These are phyloP conservation scores for Coix lacrymajobi DNA, from an alignment of 176 grass and related monocot species.

Conservation along the genomic window DNA sequence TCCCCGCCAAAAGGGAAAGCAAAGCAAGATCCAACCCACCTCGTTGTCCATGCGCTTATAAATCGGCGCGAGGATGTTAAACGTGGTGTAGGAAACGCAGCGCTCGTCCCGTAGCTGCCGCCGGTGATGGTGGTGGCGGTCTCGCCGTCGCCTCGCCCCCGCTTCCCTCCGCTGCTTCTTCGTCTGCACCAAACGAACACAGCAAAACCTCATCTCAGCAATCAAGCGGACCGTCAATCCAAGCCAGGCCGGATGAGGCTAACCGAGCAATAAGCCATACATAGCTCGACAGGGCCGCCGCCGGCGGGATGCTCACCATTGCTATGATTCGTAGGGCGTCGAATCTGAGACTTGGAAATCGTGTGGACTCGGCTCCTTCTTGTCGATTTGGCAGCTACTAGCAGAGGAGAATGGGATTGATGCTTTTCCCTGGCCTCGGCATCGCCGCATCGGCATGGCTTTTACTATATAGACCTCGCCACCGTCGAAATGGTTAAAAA, in stretches of 20 bases:
- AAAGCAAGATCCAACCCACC: constrained; percentile 28
- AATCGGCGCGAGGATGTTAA: constrained; percentile 71
- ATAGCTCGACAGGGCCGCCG: background rate
- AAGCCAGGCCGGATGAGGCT: background rate
- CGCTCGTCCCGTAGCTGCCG: constrained; percentile 32
- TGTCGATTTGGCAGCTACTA: constrained; percentile 21
- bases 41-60: constrained; percentile 56
- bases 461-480: constrained; percentile 14
- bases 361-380: background rate
- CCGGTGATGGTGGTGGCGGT: background rate
- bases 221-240: background rate
- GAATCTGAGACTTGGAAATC: background rate
- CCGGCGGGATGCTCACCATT: constrained; percentile 30
- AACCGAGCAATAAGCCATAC: background rate
- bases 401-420: background rate
- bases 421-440: background rate
- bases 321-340: background rate
- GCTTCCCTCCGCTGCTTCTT: constrained; percentile 34
- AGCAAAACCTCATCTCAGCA: background rate
- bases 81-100: constrained; percentile 59
- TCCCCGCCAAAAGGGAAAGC: background rate
- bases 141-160: constrained; percentile 15
- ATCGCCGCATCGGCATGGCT: background rate
- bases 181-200: constrained; percentile 5
- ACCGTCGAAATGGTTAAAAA: background rate